Evolutionary conservation across 345 rosid genomes (phyloP), one percentile per base, ranked within the genome.

Genomic region (Hibiscus tridactylites): DNA sequence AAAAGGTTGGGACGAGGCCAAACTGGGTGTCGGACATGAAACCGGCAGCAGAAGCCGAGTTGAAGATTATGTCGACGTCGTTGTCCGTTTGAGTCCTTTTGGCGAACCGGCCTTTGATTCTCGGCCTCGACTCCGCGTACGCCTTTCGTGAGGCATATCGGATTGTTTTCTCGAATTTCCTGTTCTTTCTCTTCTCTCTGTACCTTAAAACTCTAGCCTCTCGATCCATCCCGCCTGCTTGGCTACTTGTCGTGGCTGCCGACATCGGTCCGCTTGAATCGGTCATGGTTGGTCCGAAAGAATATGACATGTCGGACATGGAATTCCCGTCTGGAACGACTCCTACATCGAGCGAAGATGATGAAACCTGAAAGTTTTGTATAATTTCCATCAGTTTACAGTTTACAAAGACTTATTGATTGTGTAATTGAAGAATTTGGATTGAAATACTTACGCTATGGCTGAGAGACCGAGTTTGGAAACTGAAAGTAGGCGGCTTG

Each of bases 121-220:
- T 74, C 1, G 99, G 97, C 76, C 99, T 70, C 17, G 96, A 88
- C 80, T 95, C 99, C 1, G 99, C 99, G 26, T 95, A 95, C 0
- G 97, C 99, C 80, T 95, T 90, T 11, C 99, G 82, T 0, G 99
- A 95, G 5, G 96, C 97, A 78, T 95, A 95, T 26, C 99, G 86
- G 19, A 95, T 95, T 16, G 99, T 95, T 81, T 95, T 95, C 91
- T 92, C 97, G 76, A 95, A 95, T 68, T 92, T 95, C 28, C 99
- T 76, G 82, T 88, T 95, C 92, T 95, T 95, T 60, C 97, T 80
- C 88, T 92, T 95, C 88, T 95, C 99, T 74, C 97, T 85, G 88
- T 92, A 95, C 89, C 99, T 84, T 74, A 88, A 62, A 53, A 95
- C 99, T 78, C 96, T 85, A 3, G 99, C 99, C 67, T 95, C 96